phyloP scores from a whole-genome alignment of 1,284 basidiomycete species.

The Austropuccinia psidii region DNA sequence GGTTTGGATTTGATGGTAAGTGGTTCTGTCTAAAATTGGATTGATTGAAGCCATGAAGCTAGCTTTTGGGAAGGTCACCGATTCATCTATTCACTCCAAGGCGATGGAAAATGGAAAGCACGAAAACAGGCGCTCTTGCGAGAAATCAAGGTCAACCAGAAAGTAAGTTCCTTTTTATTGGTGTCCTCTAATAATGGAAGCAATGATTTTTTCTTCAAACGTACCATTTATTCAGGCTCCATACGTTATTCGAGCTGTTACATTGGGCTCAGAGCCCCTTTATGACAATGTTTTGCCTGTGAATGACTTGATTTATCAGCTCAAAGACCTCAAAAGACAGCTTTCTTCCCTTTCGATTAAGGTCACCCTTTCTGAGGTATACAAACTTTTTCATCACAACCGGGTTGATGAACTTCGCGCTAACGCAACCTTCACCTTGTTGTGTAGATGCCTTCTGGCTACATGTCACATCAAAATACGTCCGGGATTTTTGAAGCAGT shows the following conservation, averaged over 20 bases:
- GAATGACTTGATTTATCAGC: constrained; percentile 55
- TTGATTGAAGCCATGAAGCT: too few species aligned
- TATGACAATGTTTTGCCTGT: constrained; percentile 58
- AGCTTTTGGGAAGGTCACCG: too few species aligned
- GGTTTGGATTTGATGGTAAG: constrained; percentile 54
- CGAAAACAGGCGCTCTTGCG: constrained; percentile 56
- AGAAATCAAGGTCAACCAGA: constrained; percentile 53
- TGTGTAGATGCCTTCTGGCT: constrained; percentile 43
- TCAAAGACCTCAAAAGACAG: constrained; percentile 52
- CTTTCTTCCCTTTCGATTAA: not conserved
- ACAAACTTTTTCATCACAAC: constrained; percentile 54
- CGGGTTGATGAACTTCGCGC: constrained; percentile 58
- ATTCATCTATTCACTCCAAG: not conserved
- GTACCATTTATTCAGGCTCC: constrained; percentile 51
- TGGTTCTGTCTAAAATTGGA: not conserved
- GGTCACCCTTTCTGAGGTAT: constrained; percentile 3
- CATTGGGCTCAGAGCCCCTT: constrained; percentile 66
- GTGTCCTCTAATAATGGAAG: not conserved
- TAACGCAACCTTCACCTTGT: constrained; percentile 47
- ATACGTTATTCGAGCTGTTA: constrained; percentile 60
- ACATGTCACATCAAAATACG: not conserved
- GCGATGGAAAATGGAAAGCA: constrained; percentile 53
- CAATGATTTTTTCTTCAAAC: not conserved
- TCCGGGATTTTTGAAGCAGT: constrained; percentile 56
- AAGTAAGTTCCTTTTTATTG: not conserved